A percentile compares a stretch with the other conserved stretches of the same genome.
These are phyloP conservation scores for Capronia coronata DNA, from an alignment of 2,329 filamentous ascomycete species.

Conservation along the genomic window DNA sequence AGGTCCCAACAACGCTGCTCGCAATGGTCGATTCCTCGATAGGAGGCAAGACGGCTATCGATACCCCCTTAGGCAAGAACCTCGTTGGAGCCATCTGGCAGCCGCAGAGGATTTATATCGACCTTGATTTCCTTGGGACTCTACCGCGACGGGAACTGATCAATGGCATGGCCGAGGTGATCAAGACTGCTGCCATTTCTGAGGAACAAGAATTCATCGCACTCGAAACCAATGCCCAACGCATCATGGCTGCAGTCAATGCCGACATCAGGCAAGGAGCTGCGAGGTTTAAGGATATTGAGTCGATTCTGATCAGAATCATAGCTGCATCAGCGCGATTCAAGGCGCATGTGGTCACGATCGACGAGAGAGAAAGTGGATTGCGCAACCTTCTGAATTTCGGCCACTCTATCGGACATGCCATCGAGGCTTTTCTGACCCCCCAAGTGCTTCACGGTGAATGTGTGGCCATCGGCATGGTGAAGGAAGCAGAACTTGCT, in stretches of 20 bases:
- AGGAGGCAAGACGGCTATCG: slow-evolving; percentile 96
- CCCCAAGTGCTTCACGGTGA: slow-evolving; percentile 95
- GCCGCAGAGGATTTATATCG: slow-evolving; percentile 87
- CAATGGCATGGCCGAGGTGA: slow-evolving; percentile 97
- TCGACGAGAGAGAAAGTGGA: slow-evolving; percentile 89
- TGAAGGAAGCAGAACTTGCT: slow-evolving; percentile 91
- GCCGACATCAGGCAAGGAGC: slow-evolving; percentile 51
- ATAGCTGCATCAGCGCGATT: slow-evolving; percentile 86
- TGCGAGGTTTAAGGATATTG: slow-evolving; percentile 63
- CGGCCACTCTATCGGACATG: slow-evolving; percentile 95
- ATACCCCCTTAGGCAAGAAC: slow-evolving; percentile 93
- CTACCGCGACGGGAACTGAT: slow-evolving; percentile 88
- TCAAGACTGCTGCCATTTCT: slow-evolving; percentile 97
- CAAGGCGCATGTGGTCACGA: slow-evolving; percentile 90
- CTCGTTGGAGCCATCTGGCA: slow-evolving; percentile 96
- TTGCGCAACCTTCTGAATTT: slow-evolving; percentile 94
- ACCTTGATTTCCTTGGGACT: slow-evolving; percentile 84
- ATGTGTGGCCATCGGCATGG: slow-evolving; percentile 95
- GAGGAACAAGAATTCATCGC: slow-evolving; percentile 77
- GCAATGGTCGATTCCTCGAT: slow-evolving; percentile 99
- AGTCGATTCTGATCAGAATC: slow-evolving; percentile 64
- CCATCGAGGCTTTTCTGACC: slow-evolving; percentile 89
- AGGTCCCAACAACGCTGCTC: slow-evolving; percentile 89
- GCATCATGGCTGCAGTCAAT: slow-evolving; percentile 67
- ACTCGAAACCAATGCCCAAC: slow-evolving; percentile 72